phyloP scores from a whole-genome alignment of 225 moss, liverwort and hornwort genomes.

The Thuidium tamariscinum region DNA sequence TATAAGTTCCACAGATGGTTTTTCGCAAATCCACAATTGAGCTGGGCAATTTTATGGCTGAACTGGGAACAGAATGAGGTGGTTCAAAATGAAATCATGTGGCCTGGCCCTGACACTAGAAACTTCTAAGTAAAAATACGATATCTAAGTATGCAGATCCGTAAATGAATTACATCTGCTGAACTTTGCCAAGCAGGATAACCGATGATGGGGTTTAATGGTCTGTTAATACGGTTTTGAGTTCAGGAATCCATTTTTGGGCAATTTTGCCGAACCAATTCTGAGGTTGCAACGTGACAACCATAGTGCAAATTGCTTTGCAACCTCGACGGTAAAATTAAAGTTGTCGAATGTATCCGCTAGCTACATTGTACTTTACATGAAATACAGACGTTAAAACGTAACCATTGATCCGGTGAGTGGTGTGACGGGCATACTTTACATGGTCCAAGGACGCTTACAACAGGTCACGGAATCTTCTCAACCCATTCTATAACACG shows the following conservation, averaged over 20 bases:
- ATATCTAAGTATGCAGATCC: too few species aligned
- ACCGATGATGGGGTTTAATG: fast-evolving
- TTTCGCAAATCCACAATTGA: too few species aligned
- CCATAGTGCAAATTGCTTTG: background rate
- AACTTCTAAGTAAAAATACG: too few species aligned
- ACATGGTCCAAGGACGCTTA: fast-evolving
- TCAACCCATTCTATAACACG: background rate
- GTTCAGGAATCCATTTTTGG: fast-evolving
- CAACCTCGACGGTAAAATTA: fast-evolving
- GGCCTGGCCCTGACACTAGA: too few species aligned
- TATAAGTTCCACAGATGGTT: too few species aligned
- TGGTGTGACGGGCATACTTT: fast-evolving
- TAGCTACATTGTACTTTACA: background rate
- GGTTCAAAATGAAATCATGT: background rate
- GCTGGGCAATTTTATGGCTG: background rate
- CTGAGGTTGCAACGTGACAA: too few species aligned
- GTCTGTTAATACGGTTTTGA: fast-evolving
- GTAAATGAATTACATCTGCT: too few species aligned
- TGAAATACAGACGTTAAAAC: too few species aligned
- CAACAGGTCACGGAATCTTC: background rate
- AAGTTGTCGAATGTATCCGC: fast-evolving
- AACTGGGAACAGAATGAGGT: too few species aligned
- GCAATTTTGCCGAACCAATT: too few species aligned
- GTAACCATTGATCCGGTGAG: fast-evolving
- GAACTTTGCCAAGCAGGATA: too few species aligned